phyloP scores from a whole-genome alignment of 176 grass and related monocot species.

The Pharus latifolius region DNA sequence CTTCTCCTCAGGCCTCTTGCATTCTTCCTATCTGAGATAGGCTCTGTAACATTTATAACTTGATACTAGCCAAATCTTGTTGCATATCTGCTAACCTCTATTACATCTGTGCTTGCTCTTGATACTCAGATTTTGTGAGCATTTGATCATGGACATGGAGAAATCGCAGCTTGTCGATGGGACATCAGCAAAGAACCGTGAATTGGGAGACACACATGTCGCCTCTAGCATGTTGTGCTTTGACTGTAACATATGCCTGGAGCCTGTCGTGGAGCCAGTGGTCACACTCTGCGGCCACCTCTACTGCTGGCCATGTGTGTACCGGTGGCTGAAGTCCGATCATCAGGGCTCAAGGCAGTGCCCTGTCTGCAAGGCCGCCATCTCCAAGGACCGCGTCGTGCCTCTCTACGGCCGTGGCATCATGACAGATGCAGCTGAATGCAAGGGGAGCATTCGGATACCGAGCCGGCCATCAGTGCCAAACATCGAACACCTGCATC shows the following conservation, averaged over 20 bases:
- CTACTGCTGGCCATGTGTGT: conserved; percentile 48
- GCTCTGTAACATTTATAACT: too few relatives aligned
- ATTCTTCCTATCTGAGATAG: too few relatives aligned
- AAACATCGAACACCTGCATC: too few relatives aligned
- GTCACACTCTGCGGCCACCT: conserved; percentile 49
- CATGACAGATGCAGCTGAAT: background rate
- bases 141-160: conserved; percentile 45
- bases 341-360: background rate
- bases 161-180: background rate
- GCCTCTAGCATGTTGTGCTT: conserved; percentile 34
- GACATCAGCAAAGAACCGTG: conserved; percentile 28
- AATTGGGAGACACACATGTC: conserved; percentile 16
- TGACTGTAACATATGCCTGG: conserved; percentile 44
- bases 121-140: too few relatives aligned
- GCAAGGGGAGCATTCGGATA: too few relatives aligned
- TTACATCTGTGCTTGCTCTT: too few relatives aligned
- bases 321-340: conserved; percentile 20
- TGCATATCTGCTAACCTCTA: conserved; percentile 20
- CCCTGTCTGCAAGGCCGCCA: conserved; percentile 34
- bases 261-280: conserved; percentile 22
- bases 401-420: conserved; percentile 35
- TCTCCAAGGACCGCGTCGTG: conserved; percentile 25
- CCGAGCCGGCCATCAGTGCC: too few relatives aligned
- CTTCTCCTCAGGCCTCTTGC: too few relatives aligned
- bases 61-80: too few relatives aligned